Conservation (phyloP, 192 early-diverging fungal species). For the Coemansia sp. region DNA sequence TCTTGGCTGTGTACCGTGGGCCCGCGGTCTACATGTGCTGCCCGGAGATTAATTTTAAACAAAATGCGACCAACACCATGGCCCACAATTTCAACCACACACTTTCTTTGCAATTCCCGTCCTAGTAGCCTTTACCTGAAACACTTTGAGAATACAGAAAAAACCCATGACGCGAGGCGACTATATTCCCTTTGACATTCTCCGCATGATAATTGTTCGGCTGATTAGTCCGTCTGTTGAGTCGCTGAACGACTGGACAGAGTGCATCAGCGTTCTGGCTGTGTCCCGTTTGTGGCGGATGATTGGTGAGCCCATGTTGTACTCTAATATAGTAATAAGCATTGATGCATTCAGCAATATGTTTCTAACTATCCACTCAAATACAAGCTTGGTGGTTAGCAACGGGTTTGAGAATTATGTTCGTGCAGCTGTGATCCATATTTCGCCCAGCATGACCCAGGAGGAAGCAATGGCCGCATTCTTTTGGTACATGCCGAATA, state of each 20-base stretch:
- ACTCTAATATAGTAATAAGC: background rate
- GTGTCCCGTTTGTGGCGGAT: background rate
- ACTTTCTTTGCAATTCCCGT: too few relatives aligned
- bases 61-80: too few relatives aligned
- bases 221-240: background rate
- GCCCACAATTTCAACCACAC: too few relatives aligned
- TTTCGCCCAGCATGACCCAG: background rate
- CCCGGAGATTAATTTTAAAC: too few relatives aligned
- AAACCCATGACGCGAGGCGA: background rate
- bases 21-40: too few relatives aligned
- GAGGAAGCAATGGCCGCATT: background rate
- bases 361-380: background rate
- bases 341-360: too few relatives aligned
- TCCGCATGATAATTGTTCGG: background rate
- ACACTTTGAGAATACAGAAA: too few relatives aligned
- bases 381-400: background rate
- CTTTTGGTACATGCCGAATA: background rate
- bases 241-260: background rate
- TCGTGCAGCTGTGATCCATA: background rate
- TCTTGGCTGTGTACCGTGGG: too few relatives aligned
- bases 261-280: background rate
- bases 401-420: background rate
- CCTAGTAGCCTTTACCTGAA: background rate
- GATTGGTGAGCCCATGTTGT: background rate
- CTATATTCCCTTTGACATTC: background rate